Evolutionary conservation across 1,284 basidiomycete species (phyloP), one percentile per base, ranked within the genome.

Genomic region (Pseudozyma pruni): DNA sequence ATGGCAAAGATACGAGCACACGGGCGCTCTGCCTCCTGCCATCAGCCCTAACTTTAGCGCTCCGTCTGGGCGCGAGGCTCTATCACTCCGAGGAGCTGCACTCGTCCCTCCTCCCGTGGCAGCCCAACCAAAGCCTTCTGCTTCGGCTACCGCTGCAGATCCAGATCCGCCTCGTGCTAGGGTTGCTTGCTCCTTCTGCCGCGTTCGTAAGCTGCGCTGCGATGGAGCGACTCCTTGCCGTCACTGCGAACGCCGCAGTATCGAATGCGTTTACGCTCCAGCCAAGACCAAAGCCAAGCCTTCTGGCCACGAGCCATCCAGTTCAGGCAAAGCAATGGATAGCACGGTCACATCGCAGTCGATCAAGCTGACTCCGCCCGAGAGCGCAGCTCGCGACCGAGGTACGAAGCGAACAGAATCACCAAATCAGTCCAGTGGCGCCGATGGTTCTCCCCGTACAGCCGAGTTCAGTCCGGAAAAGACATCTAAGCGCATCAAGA

Each of bases 181-280:
- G 37, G 56, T 72, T 1, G 64, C 70, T 3, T 72, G 70, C 46
- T 40, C 59, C 8, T 72, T 72, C 40, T 72, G 70, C 29, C 70
- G 70, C 14, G 55, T 53, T 4, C 70, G 70, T 2, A 72, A 72
- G 45, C 49, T 72, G 13, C 64, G 63, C 27, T 72, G 70, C 37
- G 70, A 72, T 22, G 70, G 70, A 34, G 58, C 60, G 16, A 56
- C 40, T 5, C 70, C 70, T 2, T 72, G 70, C 25, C 51, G 70
- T 22, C 70, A 72, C 39, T 72, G 70, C 29, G 70, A 72, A 19
- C 42, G 70, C 8, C 70, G 64, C 33, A 51, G 29, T 32, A 59
- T 68, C 7, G 70, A 60, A 0, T 72, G 70, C 44, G 45, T 63
- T 10, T 72, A 72, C 13, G 56, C 63, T 7, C 43, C 63, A 4